These are phyloP conservation scores for Hypholoma fasciculare DNA, from an alignment of 768 basidiomycete genomes.

Conservation along the genomic window DNA sequence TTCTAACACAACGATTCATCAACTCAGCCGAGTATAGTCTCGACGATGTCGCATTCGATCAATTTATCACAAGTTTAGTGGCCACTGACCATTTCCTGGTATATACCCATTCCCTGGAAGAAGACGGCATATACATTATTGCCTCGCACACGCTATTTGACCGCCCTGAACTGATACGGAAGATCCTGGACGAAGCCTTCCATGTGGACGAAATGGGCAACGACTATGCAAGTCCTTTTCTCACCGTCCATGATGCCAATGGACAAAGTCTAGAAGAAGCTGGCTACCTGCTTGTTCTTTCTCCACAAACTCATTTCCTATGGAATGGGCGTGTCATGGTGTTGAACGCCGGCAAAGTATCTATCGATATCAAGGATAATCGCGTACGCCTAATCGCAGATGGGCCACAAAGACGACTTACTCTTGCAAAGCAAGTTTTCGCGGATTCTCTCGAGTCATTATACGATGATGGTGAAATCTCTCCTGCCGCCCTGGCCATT, in stretches of 20 bases:
- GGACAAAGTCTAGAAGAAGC: constrained; percentile 57
- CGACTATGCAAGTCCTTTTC: constrained; percentile 43
- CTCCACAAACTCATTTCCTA: constrained; percentile 82
- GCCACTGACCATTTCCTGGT: constrained; percentile 92
- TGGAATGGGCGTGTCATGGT: constrained; percentile 92
- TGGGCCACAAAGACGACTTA: constrained; percentile 77
- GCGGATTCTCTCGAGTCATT: constrained; percentile 58
- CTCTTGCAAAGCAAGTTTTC: constrained; percentile 77
- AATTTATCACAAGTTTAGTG: constrained; percentile 78
- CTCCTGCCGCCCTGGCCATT: constrained; percentile 40
- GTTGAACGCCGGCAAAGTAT: constrained; percentile 70
- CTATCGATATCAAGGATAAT: constrained; percentile 83
- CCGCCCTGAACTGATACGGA: constrained; percentile 72
- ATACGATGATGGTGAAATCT: constrained; percentile 63
- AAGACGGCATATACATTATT: constrained; percentile 90
- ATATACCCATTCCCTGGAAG: constrained; percentile 84
- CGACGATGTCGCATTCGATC: constrained; percentile 69
- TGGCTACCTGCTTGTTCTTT: constrained; percentile 82
- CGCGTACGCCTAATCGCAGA: constrained; percentile 93
- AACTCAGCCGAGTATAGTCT: constrained; percentile 92
- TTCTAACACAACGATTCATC: constrained; percentile 82
- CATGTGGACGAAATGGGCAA: constrained; percentile 65
- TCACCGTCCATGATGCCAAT: constrained; percentile 35
- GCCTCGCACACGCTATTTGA: constrained; percentile 78
- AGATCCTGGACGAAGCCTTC: constrained; percentile 85